Conservation (phyloP, 305 asterid species). For the Fraxinus angustifolia region DNA sequence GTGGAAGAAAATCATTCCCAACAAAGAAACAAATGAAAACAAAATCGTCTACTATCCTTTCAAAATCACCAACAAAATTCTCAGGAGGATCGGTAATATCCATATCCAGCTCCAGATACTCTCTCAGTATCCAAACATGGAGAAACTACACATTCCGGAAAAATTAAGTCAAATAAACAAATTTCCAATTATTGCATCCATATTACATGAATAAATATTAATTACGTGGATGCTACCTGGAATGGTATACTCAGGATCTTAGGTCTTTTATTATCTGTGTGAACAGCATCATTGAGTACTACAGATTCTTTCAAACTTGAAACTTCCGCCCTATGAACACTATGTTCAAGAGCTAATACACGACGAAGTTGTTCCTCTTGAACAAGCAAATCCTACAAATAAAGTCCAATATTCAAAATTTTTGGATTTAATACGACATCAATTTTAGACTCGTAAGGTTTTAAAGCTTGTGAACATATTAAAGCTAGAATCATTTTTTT, state of each 20-base stretch:
- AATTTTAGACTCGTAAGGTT: neutral
- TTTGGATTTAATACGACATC: neutral
- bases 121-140: conserved; percentile 45
- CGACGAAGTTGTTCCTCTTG: conserved; percentile 1
- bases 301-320: neutral
- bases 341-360: conserved; percentile 3
- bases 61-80: conserved; percentile 33
- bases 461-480: neutral
- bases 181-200: neutral
- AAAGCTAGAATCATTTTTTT: neutral
- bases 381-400: conserved; percentile 13
- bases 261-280: neutral
- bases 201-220: neutral
- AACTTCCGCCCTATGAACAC: neutral
- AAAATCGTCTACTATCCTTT: conserved; percentile 51
- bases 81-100: conserved; percentile 24
- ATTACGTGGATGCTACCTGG: conserved; percentile 23
- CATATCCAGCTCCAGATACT: conserved; percentile 51
- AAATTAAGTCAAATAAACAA: neutral
- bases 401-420: neutral
- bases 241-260: neutral
- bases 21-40: conserved; percentile 56
- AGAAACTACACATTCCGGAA: conserved; percentile 38
- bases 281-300: neutral
- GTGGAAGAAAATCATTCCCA: conserved; percentile 69